These are phyloP conservation scores for Acanthamoeba triangularis DNA, from an alignment of 208 protist genomes.

Conservation along the genomic window DNA sequence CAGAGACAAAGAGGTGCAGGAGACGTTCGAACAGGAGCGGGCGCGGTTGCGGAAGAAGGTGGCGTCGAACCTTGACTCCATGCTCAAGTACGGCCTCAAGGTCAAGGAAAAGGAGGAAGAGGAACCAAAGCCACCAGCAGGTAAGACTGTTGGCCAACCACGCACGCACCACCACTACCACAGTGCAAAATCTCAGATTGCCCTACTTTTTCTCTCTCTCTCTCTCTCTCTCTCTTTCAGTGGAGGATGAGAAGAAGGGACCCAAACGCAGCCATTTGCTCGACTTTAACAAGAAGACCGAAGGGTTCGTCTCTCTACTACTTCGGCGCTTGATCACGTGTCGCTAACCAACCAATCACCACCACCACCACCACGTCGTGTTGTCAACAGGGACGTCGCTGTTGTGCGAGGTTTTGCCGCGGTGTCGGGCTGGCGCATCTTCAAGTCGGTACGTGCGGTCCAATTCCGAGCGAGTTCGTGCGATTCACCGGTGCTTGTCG, in stretches of 20 bases:
- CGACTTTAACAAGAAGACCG: slow-evolving; percentile 16
- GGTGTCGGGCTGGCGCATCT: not conserved
- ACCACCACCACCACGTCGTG: not conserved
- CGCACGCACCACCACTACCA: not conserved
- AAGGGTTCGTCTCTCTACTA: not conserved
- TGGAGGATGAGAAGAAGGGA: not conserved
- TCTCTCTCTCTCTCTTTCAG: not conserved
- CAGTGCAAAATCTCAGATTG: not conserved
- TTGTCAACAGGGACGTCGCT: not conserved
- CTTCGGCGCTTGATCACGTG: not conserved
- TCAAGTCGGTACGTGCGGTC: not conserved
- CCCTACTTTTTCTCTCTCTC: not conserved
- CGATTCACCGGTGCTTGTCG: not conserved
- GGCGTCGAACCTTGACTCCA: not conserved
- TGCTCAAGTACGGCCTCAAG: slow-evolving; percentile 23
- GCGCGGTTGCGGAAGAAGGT: slow-evolving; percentile 8
- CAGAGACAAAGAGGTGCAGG: not conserved
- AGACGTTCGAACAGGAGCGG: not conserved
- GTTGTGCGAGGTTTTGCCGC: not conserved
- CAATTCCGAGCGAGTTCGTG: not conserved
- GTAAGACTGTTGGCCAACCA: no score
- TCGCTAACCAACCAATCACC: not conserved
- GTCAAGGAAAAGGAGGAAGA: not conserved
- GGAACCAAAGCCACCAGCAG: not conserved
- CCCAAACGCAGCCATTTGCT: not conserved